These are phyloP conservation scores for Gloeophyllum trabeum DNA, from an alignment of 768 basidiomycete species.

Conservation along the genomic window DNA sequence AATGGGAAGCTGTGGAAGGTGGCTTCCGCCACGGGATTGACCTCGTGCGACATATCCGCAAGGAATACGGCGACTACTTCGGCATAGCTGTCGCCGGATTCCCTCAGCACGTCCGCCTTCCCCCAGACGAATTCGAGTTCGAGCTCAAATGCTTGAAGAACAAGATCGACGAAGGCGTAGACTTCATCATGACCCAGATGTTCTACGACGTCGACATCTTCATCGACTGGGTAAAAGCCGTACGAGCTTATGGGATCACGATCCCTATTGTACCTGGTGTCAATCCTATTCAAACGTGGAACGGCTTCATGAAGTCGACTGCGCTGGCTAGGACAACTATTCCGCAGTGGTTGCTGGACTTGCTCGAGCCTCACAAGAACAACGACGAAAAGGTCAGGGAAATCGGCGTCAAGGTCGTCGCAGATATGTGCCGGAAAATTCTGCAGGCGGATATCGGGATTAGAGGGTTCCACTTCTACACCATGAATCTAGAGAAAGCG, in stretches of 20 bases:
- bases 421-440: conserved; percentile 87
- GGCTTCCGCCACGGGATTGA: conserved; percentile 89
- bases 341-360: conserved; percentile 65
- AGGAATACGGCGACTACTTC: conserved; percentile 82
- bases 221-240: conserved; percentile 78
- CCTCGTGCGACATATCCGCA: conserved; percentile 81
- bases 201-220: conserved; percentile 93
- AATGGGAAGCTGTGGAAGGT: conserved; percentile 87
- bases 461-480: conserved; percentile 89
- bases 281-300: conserved; percentile 94
- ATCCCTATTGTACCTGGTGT: conserved; percentile 91
- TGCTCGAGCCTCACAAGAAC: conserved; percentile 78
- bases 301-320: conserved; percentile 82
- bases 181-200: conserved; percentile 98
- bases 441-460: conserved; percentile 73
- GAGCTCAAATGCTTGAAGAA: conserved; percentile 85
- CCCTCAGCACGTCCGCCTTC: conserved; percentile 69
- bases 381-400: conserved; percentile 89
- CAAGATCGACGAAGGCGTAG: conserved; percentile 82
- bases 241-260: conserved; percentile 78
- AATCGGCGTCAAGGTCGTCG: conserved; percentile 89
- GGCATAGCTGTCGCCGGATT: conserved; percentile 93
- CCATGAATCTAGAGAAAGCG: conserved; percentile 94
- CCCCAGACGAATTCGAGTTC: conserved; percentile 58
- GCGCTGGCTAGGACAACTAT: conserved; percentile 69